phyloP scores from a whole-genome alignment of 805 yeast genomes.

The Hanseniaspora vineae region DNA sequence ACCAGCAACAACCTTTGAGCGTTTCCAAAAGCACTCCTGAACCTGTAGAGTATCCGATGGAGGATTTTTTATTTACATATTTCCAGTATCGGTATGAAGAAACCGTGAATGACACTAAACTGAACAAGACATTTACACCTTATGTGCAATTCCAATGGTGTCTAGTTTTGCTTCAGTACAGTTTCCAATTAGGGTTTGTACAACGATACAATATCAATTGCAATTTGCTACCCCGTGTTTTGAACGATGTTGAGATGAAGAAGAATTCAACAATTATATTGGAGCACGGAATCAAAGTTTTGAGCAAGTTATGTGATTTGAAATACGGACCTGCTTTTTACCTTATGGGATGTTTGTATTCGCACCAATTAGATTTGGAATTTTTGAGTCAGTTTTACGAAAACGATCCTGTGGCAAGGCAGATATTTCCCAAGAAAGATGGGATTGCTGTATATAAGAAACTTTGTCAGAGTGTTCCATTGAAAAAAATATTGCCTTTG shows the following conservation, averaged over 20 bases:
- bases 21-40: neutral
- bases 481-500: conserved; percentile 32
- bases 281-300: conserved; percentile 43
- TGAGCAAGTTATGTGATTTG: conserved; percentile 39
- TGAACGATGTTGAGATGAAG: conserved; percentile 30
- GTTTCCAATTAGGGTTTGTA: conserved; percentile 31
- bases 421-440: neutral
- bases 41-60: conserved; percentile 7
- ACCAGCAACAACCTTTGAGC: neutral
- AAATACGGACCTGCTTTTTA: conserved; percentile 44
- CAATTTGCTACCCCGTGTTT: conserved; percentile 26
- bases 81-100: conserved; percentile 15
- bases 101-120: conserved; percentile 15
- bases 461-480: neutral
- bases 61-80: conserved; percentile 10
- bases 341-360: conserved; percentile 48
- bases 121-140: conserved; percentile 27
- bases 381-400: conserved; percentile 10
- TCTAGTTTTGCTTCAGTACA: conserved; percentile 36
- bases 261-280: conserved; percentile 44
- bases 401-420: conserved; percentile 4
- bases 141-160: conserved; percentile 52
- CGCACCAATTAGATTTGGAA: conserved; percentile 34
- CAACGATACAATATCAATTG: conserved; percentile 36
- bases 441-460: neutral